Percentiles rank a stretch among this genome's conserved stretches.
phyloP scores from a whole-genome alignment of 176 grass and related monocot genomes.

The Carex parvula region DNA sequence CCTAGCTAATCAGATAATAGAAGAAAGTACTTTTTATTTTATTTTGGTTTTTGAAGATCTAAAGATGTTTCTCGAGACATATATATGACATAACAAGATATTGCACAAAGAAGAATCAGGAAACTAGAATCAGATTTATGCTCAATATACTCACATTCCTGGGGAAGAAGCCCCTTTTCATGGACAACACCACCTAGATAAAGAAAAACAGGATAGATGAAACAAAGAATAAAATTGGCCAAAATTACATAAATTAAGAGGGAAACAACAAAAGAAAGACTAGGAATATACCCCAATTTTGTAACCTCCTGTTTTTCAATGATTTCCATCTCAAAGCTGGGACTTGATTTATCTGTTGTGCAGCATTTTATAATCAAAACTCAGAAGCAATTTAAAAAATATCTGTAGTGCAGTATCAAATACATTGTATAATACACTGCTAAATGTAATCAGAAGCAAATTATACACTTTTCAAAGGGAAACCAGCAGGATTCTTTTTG shows the following conservation, averaged over 20 bases:
- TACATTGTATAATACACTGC: not conserved
- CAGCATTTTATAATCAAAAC: not conserved
- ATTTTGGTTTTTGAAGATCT: not conserved
- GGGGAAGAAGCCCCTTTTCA: slow-evolving; percentile 88
- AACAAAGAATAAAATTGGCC: not conserved
- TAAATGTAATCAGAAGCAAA: not conserved
- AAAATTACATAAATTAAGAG: not conserved
- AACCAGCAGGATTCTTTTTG: not conserved
- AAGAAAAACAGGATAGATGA: not conserved
- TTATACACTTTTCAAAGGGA: not conserved
- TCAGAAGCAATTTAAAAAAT: not conserved
- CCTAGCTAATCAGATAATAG: not conserved
- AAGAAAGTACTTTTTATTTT: not conserved
- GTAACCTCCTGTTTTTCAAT: slow-evolving; percentile 79
- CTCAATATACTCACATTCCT: slow-evolving; percentile 54
- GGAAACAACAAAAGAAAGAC: not conserved
- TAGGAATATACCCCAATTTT: slow-evolving; percentile 69
- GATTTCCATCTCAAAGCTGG: slow-evolving; percentile 72
- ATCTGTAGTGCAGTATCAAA: not conserved
- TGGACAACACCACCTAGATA: slow-evolving; percentile 68
- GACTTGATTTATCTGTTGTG: slow-evolving; percentile 64
- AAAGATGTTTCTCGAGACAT: not conserved
- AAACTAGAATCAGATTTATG: slow-evolving; percentile 1
- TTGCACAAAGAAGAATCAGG: not conserved
- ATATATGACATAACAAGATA: not conserved